Base-by-base conservation (phyloP, 139 green algal species). In the Edaphochlamys debaryana region DNA sequence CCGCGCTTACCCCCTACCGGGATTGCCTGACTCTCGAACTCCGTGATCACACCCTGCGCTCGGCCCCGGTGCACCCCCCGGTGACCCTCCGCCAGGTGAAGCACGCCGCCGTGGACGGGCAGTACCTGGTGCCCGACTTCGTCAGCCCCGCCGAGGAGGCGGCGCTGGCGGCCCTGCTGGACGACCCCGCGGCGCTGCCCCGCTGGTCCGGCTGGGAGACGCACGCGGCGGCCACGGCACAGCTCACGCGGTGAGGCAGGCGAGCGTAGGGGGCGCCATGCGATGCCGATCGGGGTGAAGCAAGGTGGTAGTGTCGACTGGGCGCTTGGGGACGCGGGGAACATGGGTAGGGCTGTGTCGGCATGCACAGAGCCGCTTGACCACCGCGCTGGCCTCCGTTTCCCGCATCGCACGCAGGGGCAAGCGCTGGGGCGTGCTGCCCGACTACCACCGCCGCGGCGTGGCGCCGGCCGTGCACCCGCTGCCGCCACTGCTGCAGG, bases 381-480 rank as follows among this genome's bases (percentile, higher is more conserved):
- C 15, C 15, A 15, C 15, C 48, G 48, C 11, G 11, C 11, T 23
- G 11, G 48, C 48, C 48, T 54, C 11, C 48, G 11, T 11, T 54
- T 54, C 48, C 48, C 15, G 11, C 48, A 11, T 23, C 11, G 48
- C 11, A 23, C 52, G 30, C 80, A 91, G 88, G 58, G 67, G 67
- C 36, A 91, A 91, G 80, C 48, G 68, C 32, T 91, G 85, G 85
- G 88, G 88, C 29, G 88, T 89, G 60, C 67, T 80, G 42, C 84
- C 80, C 17, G 80, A 91, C 69, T 85, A 90, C 29, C 60, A 42
- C 50, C 52, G 58, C 32, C 76, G 85, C 25, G 87, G 85, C 30
- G 85, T 89, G 36, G 45, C 80, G 7, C 63, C 85, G 6, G 45
- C 63, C 9, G 0, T 23, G 13, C 48, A 81, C 63, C 62, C 77